A percentile compares a stretch with the other conserved stretches of the same genome.
phyloP scores from a whole-genome alignment of 2,329 filamentous ascomycete genomes.

The Zasmidium cellare region DNA sequence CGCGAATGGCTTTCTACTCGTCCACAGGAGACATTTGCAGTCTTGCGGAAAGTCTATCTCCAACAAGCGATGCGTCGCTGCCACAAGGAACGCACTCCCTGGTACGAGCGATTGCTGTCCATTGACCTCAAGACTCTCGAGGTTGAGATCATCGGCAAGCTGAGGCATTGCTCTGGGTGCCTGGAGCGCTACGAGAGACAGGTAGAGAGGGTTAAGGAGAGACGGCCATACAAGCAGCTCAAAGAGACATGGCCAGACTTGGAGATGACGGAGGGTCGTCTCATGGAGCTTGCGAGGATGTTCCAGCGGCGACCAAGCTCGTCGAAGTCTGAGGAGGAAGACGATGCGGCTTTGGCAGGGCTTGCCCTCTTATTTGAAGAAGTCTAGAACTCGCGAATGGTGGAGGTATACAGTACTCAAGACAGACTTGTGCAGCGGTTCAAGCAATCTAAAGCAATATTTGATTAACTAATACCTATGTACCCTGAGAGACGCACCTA shows the following conservation, averaged over 20 bases:
- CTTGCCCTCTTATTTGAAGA: not conserved
- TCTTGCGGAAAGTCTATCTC: not conserved
- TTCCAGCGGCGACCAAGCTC: not conserved
- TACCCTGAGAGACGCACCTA: too few relatives aligned
- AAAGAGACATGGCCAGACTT: not conserved
- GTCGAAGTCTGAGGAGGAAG: not conserved
- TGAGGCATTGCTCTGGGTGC: not conserved
- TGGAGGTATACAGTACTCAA: too few relatives aligned
- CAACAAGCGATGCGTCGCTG: not conserved
- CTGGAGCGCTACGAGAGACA: not conserved
- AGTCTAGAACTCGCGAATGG: too few relatives aligned
- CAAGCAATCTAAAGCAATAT: too few relatives aligned
- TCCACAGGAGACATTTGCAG: not conserved
- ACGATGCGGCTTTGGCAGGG: not conserved
- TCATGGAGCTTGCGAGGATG: not conserved
- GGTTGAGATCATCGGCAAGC: not conserved
- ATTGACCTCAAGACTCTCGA: not conserved
- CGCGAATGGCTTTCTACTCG: not conserved
- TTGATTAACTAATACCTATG: too few relatives aligned
- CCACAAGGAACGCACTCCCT: not conserved
- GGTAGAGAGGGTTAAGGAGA: not conserved
- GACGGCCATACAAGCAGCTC: not conserved
- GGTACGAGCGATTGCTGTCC: not conserved
- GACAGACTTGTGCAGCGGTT: too few relatives aligned
- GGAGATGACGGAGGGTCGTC: not conserved